Evolutionary conservation across 1,284 basidiomycete species (phyloP).

Genomic region (Leccinum fallax): DNA sequence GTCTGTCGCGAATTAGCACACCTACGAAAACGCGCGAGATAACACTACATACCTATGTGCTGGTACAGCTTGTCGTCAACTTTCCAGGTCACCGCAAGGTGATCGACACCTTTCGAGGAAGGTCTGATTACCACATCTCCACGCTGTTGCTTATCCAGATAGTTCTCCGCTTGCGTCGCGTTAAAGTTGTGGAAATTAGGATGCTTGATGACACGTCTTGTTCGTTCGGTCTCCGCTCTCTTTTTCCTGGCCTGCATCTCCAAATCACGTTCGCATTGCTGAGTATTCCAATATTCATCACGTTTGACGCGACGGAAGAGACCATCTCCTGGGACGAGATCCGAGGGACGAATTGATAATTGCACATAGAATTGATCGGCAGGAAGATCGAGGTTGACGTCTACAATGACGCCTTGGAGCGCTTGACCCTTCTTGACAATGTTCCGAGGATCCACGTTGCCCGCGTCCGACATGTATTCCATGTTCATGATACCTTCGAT

Average conservation of each 20-base stretch:
- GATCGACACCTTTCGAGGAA: too few species aligned
- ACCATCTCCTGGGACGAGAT: conserved; percentile 69
- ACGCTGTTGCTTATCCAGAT: too few species aligned
- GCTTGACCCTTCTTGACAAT: conserved; percentile 76
- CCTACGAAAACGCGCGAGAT: conserved; percentile 1
- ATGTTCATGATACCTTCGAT: conserved; percentile 83
- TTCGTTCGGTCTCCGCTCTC: conserved; percentile 44
- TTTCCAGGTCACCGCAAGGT: too few species aligned
- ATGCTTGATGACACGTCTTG: too few species aligned
- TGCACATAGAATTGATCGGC: conserved; percentile 72
- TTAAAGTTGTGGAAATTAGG: too few species aligned
- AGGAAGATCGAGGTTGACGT: conserved; percentile 65
- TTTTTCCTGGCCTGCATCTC: conserved; percentile 85
- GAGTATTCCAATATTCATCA: conserved; percentile 72
- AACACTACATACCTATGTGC: conserved; percentile 77
- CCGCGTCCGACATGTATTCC: conserved; percentile 62
- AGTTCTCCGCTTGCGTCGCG: too few species aligned
- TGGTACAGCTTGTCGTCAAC: conserved; percentile 65
- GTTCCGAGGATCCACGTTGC: conserved; percentile 45
- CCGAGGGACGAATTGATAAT: conserved; percentile 74
- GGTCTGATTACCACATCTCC: too few species aligned
- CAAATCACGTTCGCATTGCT: conserved; percentile 68
- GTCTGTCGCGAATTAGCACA: conserved; percentile 51
- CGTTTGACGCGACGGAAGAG: conserved; percentile 63
- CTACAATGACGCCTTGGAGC: conserved; percentile 80